Evolutionary conservation across 805 yeast species (phyloP), one percentile per base, ranked within the genome.

Genomic region (Metschnikowia shivogae): DNA sequence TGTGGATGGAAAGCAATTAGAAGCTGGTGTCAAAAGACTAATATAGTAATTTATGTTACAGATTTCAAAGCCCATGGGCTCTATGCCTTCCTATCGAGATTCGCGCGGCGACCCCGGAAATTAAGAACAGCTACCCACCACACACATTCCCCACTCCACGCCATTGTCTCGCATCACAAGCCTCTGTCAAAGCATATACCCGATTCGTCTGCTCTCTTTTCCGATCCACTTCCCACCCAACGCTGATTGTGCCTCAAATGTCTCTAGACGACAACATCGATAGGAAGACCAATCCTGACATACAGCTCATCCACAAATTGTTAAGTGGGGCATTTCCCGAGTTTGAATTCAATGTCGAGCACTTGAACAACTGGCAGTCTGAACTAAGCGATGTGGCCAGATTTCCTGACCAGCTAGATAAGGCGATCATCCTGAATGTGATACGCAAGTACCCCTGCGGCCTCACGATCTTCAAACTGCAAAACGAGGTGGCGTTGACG

Each of bases 321-420:
- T 43, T 43, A 24, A 39, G 1, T 9, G 39, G 44, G 5, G 57
- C 58, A 6, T 49, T 65, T 22, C 54, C 62, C 13, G 52, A 54
- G 30, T 58, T 53, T 46, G 47, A 50, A 9, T 46, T 70, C 46
- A 63, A 70, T 44, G 50, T 43, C 27, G 62, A 58, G 7, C 47
- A 61, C n/a, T 55, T 70, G 7, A 34, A 40, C 33, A 62, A 64
- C 46, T 70, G 74, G 74, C 68, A 67, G 49, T 46, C 63, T 4
- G 74, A 70, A 30, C 50, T 68, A 31, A 39, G 53, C 5, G 70
- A 67, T 36, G 46, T 46, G 20, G 42, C 59, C 5, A 42, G 52
- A 6, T 63, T 64, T 45, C 47, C 44, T 2, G 44, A 52, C 8
- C 42, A 46, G 11, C 55, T 68, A 32, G 34, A 51, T 19, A 14